phyloP scores from a whole-genome alignment of 192 early-diverging fungal genomes.

The Cetraspora pellucida region DNA sequence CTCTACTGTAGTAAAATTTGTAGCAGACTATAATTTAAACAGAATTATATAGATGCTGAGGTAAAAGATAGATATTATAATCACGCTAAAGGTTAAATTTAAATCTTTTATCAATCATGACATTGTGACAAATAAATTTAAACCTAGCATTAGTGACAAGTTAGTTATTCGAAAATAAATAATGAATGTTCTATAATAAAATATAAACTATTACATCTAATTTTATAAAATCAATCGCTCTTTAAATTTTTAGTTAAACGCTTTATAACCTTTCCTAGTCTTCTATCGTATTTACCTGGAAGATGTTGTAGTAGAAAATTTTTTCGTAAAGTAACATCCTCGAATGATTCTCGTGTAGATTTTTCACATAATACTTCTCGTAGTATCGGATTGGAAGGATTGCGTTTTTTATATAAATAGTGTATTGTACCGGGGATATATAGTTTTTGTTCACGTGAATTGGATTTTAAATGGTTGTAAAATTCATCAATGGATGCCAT shows the following conservation, averaged over 20 bases:
- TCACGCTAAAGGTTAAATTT: too few relatives aligned
- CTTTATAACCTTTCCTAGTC: conserved; percentile 35
- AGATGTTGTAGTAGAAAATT: conserved; percentile 50
- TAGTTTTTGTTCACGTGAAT: conserved; percentile 16
- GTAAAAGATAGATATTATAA: too few relatives aligned
- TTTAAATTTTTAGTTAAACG: conserved; percentile 3
- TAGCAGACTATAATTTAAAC: too few relatives aligned
- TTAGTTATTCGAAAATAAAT: too few relatives aligned
- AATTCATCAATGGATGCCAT: conserved; percentile 20
- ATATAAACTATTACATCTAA: too few relatives aligned
- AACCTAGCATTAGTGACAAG: too few relatives aligned
- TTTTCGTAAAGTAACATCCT: conserved; percentile 37
- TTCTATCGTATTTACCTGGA: conserved; percentile 47
- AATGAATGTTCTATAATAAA: too few relatives aligned
- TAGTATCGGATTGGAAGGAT: conserved; percentile 42
- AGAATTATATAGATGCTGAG: too few relatives aligned
- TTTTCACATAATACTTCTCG: conserved; percentile 45
- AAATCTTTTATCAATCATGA: too few relatives aligned
- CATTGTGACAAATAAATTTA: too few relatives aligned
- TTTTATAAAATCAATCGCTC: too few relatives aligned
- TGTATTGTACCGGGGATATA: conserved; percentile 42
- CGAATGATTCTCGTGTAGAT: conserved; percentile 40
- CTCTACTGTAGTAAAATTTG: too few relatives aligned
- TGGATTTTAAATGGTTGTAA: background rate
- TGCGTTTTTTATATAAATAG: conserved; percentile 42